Base-by-base conservation (phyloP, 2,329 filamentous ascomycete genomes). In the Colletotrichum lupini region DNA sequence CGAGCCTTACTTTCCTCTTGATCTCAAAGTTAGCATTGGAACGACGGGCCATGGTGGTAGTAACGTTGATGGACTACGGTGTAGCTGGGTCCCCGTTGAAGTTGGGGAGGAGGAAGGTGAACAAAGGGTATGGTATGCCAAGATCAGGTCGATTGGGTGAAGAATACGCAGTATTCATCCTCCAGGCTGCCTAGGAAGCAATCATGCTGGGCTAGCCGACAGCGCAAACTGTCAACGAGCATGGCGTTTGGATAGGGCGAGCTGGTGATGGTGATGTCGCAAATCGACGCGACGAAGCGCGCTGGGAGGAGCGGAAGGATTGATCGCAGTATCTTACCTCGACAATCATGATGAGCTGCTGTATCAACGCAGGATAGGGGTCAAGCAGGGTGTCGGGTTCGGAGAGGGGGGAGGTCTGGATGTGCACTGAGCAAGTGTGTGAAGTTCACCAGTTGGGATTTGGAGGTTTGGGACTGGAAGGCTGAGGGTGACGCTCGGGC, bases 1-100 rank as follows among this genome's bases (percentile, higher is more conserved):
- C 90, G 85, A 99, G 91, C 90, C 96, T 97, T 84, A 99, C 89
- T 81, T 91, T 94, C 80, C 97, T 92, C 90, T 98, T 93, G 79
- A 92, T 85, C 70, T 49, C 53, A 3, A 52, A 53, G 30, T 75
- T 68, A 74, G 75, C 66, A 59, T 55, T 66, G n/a, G 62, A 65
- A 14, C 62, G 52, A 46, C 49, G 52, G 32, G 32, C 32, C 49
- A 55, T 30, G 8, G 19, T 22, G 52, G 52, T 65, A 16, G 52
- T 65, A 24, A 32, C n/a, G 22, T 52, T 42, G 52, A 16, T 24
- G 56, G 37, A 52, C 49, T 22, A 64, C 26, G 32, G 19, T 32
- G 42, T 49, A 49, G 42, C 42, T 19, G 14, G 9, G 19, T 30
- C n/a, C 28, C 49, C 35, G 16, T 28, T 35, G 32, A n/a, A 49